A percentile compares a stretch with the other conserved stretches of the same genome.
Evolutionary conservation across 2,329 filamentous ascomycete species (phyloP).

Genomic region (Sphaerulina vaccinii): DNA sequence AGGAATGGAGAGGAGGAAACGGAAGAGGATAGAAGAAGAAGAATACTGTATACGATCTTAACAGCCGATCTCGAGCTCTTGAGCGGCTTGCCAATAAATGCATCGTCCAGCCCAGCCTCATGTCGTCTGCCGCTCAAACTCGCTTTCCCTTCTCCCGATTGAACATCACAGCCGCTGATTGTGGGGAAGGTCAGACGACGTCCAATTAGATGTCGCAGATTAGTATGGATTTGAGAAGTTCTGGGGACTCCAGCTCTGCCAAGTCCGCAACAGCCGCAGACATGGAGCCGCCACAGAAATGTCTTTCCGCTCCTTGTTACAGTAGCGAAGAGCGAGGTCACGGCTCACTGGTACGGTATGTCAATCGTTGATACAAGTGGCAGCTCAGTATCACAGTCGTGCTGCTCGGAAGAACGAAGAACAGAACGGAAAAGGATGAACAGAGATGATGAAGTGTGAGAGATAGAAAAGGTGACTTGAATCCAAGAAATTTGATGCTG

Average conservation of each 20-base stretch:
- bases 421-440: too few relatives aligned
- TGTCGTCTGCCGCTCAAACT: slow-evolving; percentile 12
- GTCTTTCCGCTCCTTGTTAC: not conserved
- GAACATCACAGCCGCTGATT: not conserved
- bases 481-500: too few relatives aligned
- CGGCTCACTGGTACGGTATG: too few relatives aligned
- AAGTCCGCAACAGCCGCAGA: slow-evolving; percentile 14
- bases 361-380: too few relatives aligned
- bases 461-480: too few relatives aligned
- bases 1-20: slow-evolving; percentile 3
- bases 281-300: not conserved
- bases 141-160: slow-evolving; percentile 16
- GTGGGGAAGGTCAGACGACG: not conserved
- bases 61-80: slow-evolving; percentile 9
- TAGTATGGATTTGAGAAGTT: not conserved
- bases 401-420: too few relatives aligned
- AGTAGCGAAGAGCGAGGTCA: too few relatives aligned
- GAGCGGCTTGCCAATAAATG: slow-evolving; percentile 6
- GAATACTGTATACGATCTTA: slow-evolving; percentile 3
- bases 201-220: slow-evolving; percentile 1
- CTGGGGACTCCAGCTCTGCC: not conserved
- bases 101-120: slow-evolving; percentile 12
- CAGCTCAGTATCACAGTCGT: too few relatives aligned
- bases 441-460: too few relatives aligned
- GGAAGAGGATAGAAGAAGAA: not conserved